A percentile compares a stretch with the other conserved stretches of the same genome.
phyloP scores from a whole-genome alignment of 129 eudicot genomes.

The Artemisia tridentata region DNA sequence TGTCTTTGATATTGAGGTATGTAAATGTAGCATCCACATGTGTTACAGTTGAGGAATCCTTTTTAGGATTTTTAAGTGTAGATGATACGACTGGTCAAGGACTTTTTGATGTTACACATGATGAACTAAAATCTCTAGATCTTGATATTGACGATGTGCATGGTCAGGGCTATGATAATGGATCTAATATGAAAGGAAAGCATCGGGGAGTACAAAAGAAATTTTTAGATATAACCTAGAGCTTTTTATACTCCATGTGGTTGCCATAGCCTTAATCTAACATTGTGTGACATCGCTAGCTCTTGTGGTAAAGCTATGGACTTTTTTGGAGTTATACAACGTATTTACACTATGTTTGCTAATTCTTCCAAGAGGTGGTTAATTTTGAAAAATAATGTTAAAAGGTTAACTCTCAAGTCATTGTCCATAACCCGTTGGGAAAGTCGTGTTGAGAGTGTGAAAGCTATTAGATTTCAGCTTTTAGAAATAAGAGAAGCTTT shows the following conservation, averaged over 20 bases:
- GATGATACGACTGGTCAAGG: no score
- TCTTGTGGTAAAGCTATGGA: not conserved
- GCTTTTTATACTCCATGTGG: not conserved
- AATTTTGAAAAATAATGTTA: not conserved
- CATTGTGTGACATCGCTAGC: not conserved
- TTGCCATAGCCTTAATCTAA: not conserved
- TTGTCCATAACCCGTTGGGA: not conserved
- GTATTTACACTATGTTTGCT: not conserved
- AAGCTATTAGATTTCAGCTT: not conserved
- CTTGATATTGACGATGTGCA: no score
- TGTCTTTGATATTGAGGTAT: no score
- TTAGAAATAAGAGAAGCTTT: not conserved
- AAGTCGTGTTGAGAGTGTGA: not conserved
- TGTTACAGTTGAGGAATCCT: no score
- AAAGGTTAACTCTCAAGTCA: no score
- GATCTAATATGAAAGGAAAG: no score
- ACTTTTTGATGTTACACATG: no score
- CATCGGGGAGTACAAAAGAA: no score
- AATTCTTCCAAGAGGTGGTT: not conserved
- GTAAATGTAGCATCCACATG: no score
- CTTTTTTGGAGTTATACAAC: not conserved
- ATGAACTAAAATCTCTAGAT: not conserved
- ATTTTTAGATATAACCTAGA: conserved; percentile 2
- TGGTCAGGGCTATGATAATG: no score
- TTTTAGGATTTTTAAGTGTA: no score